These are phyloP conservation scores for Pseudovirgaria hyperparasitica DNA, from an alignment of 2,329 filamentous ascomycete species.

Conservation along the genomic window DNA sequence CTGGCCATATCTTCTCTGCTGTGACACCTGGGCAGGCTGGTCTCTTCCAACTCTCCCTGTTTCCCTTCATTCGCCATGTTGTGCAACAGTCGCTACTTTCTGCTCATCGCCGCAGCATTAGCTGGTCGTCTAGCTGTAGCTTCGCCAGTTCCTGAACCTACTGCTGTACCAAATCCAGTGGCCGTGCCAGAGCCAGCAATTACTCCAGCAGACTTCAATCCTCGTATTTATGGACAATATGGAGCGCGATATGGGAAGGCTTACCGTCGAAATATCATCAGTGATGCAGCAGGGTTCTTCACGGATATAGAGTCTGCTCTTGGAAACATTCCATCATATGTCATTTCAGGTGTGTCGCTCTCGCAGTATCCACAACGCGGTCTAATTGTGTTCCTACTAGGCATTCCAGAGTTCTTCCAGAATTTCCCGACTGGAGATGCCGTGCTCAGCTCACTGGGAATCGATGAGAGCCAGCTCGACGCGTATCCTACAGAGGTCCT, in stretches of 20 bases:
- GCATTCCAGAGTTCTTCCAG: conserved; percentile 55
- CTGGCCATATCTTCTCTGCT: too few species aligned
- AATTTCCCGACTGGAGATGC: conserved; percentile 49
- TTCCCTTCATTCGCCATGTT: too few species aligned
- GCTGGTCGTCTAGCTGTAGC: too few species aligned
- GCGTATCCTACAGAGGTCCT: conserved; percentile 57
- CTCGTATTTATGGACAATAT: too few species aligned
- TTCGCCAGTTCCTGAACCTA: conserved; percentile 19
- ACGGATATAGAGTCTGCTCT: conserved; percentile 17
- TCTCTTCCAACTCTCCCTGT: too few species aligned
- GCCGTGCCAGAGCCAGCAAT: conserved; percentile 17
- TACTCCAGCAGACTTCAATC: conserved; percentile 20
- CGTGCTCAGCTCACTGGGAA: conserved; percentile 49
- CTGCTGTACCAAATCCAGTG: conserved; percentile 14
- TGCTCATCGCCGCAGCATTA: too few species aligned
- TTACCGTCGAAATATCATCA: conserved; percentile 18
- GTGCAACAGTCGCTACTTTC: too few species aligned
- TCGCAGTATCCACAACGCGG: neutral
- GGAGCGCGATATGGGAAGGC: conserved; percentile 16
- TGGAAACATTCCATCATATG: conserved; percentile 22
- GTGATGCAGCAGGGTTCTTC: conserved; percentile 19
- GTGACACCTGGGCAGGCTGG: too few species aligned
- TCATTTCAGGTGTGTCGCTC: conserved; percentile 18
- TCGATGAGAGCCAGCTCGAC: conserved; percentile 44
- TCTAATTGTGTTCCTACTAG: conserved; percentile 6